These are phyloP conservation scores for Bipolaris oryzae DNA, from an alignment of 2,329 filamentous ascomycete species.

Conservation along the genomic window DNA sequence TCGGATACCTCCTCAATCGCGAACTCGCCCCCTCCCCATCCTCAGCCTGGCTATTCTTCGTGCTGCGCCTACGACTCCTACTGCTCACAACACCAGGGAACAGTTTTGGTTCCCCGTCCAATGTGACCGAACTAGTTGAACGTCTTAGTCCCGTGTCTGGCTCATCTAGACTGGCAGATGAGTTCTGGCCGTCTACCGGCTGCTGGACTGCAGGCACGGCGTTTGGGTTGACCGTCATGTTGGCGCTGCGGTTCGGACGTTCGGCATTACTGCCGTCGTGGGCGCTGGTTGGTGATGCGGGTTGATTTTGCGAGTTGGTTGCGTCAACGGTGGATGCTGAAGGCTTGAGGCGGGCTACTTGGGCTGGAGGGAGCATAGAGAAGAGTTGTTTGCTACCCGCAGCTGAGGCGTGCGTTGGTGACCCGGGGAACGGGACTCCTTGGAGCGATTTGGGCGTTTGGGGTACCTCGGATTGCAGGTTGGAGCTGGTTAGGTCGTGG, in stretches of 20 bases:
- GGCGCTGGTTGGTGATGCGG: constrained; percentile 33
- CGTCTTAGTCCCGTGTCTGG: constrained; percentile 25
- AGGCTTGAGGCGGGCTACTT: constrained; percentile 47
- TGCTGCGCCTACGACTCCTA: constrained; percentile 47
- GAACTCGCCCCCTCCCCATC: constrained; percentile 23
- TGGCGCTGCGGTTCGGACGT: constrained; percentile 38
- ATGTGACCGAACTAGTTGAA: constrained; percentile 32
- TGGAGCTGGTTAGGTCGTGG: constrained; percentile 43
- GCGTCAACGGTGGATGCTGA: constrained; percentile 30
- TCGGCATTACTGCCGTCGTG: constrained; percentile 26
- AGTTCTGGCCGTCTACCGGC: constrained; percentile 24
- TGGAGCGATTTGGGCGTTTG: constrained; percentile 41
- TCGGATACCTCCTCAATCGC: constrained; percentile 14
- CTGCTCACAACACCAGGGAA: constrained; percentile 72
- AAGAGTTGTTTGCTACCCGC: constrained; percentile 42
- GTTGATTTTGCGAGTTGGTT: constrained; percentile 22
- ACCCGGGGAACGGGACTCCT: constrained; percentile 36
- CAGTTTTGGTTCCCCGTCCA: constrained; percentile 68
- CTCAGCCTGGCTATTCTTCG: constrained; percentile 27
- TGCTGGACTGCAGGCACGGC: constrained; percentile 30
- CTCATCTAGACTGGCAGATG: constrained; percentile 16
- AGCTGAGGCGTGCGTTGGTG: constrained; percentile 49
- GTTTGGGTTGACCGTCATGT: constrained; percentile 37
- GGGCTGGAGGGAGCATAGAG: constrained; percentile 39
- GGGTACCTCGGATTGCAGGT: constrained; percentile 41